Base-by-base conservation (phyloP, 2,329 filamentous ascomycete genomes). In the Trichoderma oligosporum region DNA sequence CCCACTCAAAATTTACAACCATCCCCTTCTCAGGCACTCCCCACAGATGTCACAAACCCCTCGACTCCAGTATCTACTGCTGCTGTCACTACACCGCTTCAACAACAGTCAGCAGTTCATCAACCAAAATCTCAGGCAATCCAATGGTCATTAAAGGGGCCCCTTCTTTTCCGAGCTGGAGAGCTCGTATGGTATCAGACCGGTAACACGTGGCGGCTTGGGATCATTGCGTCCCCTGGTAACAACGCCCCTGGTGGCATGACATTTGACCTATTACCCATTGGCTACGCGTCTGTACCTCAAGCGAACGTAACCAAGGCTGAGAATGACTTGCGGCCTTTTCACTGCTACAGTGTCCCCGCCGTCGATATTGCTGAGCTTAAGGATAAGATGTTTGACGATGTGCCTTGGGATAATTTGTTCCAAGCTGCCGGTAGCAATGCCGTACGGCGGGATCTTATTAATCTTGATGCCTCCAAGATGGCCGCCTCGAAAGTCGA, bases 161-260 rank as follows among this genome's bases (percentile, higher is more conserved):
- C 69, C 14, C 61, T 70, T 3, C 65, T 80, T 7, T 81, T 79
- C 61, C 74, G 78, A 51, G 67, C 71, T 1, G 78, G 78, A 36
- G 78, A 81, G 60, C 67, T 80, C 14, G 76, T 80, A 5, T 81
- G 78, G 78, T 81, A 73, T 57, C 73, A 76, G 60, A 76, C 77
- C 22, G 71, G 71, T 6, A 71, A 68, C 20, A 74, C 75, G 1
- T 81, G 78, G 76, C 75, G 78, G 31, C 68, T 81, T 0, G 78
- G 78, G 4, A 66, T 81, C 48, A 72, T 80, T 57, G 61, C 70
- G 31, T 58, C 66, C 60, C 68, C 69, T 12, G 41, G 41, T 49
- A 72, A 80, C 57, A 61, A 70, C 44, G 60, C 67, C 61, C 68
- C 69, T 11, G 64, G 61, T n/a, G 65, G 61, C 4, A 63, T 66